Conservation (phyloP, 2,329 filamentous ascomycete species). For the Ilyonectria destructans region DNA sequence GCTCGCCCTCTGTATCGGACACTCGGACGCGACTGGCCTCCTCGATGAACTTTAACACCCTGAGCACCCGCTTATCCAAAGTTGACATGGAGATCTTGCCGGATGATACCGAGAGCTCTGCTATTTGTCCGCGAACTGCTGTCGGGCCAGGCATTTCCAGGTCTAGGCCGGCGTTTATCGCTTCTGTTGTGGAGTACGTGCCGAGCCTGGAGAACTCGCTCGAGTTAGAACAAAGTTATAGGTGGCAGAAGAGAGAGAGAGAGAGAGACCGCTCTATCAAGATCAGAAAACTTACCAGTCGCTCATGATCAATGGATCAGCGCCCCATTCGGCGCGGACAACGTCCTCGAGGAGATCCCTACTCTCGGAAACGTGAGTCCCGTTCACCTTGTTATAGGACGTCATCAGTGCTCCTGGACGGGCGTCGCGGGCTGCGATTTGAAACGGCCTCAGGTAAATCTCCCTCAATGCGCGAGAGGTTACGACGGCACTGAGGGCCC, state of each 20-base stretch:
- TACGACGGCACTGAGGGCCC: neutral
- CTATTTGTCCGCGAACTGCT: neutral
- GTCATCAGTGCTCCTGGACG: constrained; percentile 15
- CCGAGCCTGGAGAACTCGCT: constrained; percentile 18
- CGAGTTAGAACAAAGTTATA: no score
- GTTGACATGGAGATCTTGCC: neutral
- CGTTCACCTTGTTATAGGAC: constrained; percentile 45
- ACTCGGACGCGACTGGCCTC: no score
- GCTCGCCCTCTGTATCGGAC: neutral
- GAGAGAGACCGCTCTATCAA: no score
- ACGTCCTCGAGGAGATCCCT: constrained; percentile 37
- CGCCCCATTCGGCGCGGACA: constrained; percentile 36
- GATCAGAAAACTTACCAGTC: constrained; percentile 45
- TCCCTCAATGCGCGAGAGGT: neutral
- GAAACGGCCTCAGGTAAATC: neutral
- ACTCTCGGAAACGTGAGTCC: constrained; percentile 21
- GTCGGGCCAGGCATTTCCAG: constrained; percentile 49
- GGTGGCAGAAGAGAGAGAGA: no score
- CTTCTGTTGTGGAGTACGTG: constrained; percentile 48
- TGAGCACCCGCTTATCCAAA: no score
- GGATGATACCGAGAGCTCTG: neutral
- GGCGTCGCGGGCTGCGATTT: constrained; percentile 1
- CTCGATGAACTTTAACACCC: no score
- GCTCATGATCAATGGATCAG: constrained; percentile 50
- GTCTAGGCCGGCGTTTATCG: constrained; percentile 48